Conservation (phyloP, 2,329 filamentous ascomycete genomes). For the Fusarium globosum region DNA sequence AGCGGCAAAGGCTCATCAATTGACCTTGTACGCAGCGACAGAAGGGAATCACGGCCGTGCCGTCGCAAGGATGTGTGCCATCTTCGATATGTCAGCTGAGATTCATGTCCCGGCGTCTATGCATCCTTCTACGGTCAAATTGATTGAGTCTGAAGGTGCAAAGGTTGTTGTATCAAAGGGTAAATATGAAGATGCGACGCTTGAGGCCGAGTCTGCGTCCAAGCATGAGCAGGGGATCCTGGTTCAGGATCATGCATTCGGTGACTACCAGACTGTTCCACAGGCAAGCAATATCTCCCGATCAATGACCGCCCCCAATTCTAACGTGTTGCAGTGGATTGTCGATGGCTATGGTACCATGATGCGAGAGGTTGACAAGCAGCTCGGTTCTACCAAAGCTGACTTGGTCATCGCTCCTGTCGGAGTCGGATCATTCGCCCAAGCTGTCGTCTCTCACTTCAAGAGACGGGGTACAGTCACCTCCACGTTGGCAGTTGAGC, state of each 20-base stretch:
- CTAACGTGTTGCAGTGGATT: constrained; percentile 65
- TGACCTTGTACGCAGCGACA: constrained; percentile 71
- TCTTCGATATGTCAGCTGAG: constrained; percentile 64
- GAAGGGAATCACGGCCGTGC: constrained; percentile 84
- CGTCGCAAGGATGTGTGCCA: constrained; percentile 73
- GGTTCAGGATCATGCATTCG: constrained; percentile 76
- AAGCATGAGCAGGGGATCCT: constrained; percentile 60
- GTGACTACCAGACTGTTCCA: constrained; percentile 74
- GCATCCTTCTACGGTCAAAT: constrained; percentile 61
- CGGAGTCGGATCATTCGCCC: constrained; percentile 78
- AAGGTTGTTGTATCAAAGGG: constrained; percentile 65
- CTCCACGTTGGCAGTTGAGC: constrained; percentile 74
- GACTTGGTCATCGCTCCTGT: constrained; percentile 71
- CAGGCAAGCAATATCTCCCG: constrained; percentile 45
- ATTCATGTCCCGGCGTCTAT: constrained; percentile 74
- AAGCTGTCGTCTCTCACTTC: constrained; percentile 74
- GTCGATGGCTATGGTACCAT: constrained; percentile 83
- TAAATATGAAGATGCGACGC: constrained; percentile 73
- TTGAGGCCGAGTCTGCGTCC: constrained; percentile 57
- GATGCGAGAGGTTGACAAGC: constrained; percentile 73
- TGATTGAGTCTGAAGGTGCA: constrained; percentile 73
- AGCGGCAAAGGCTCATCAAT: constrained; percentile 40
- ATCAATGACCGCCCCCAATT: fast-evolving
- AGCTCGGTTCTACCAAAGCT: constrained; percentile 56
- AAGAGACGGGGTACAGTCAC: constrained; percentile 56